Evolutionary conservation across 2,329 filamentous ascomycete species (phyloP).

Genomic region (Pseudogymnoascus sp.): DNA sequence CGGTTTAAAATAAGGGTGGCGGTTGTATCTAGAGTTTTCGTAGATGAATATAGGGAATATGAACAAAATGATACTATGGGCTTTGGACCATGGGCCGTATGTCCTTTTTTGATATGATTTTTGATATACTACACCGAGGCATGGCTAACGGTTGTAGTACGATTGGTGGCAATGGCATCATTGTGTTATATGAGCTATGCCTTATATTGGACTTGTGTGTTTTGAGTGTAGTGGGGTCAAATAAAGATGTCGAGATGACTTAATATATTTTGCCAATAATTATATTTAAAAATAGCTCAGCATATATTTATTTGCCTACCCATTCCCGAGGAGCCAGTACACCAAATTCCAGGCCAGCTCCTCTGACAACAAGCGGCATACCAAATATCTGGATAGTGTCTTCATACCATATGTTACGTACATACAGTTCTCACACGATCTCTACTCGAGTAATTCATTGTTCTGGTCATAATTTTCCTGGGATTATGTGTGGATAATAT

Average conservation of each 20-base stretch:
- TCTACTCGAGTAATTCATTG: background rate
- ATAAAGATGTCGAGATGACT: background rate
- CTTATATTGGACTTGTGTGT: background rate
- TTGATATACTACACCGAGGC: background rate
- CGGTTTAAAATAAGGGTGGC: background rate
- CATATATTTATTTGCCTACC: background rate
- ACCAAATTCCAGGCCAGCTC: background rate
- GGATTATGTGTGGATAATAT: background rate
- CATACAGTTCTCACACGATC: background rate
- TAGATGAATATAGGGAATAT: background rate
- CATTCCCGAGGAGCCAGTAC: background rate
- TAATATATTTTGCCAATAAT: no score
- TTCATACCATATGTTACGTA: background rate
- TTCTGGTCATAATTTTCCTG: background rate
- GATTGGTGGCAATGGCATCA: background rate
- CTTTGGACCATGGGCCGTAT: background rate
- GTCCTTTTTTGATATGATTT: background rate
- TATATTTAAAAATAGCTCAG: background rate
- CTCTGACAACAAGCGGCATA: background rate
- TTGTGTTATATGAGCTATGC: background rate
- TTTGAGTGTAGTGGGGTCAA: background rate
- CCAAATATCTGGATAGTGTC: background rate
- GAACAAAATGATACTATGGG: background rate
- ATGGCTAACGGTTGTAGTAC: background rate
- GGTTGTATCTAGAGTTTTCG: background rate